These are phyloP conservation scores for Gremmenia infestans DNA, from an alignment of 2,329 filamentous ascomycete genomes.

Conservation along the genomic window DNA sequence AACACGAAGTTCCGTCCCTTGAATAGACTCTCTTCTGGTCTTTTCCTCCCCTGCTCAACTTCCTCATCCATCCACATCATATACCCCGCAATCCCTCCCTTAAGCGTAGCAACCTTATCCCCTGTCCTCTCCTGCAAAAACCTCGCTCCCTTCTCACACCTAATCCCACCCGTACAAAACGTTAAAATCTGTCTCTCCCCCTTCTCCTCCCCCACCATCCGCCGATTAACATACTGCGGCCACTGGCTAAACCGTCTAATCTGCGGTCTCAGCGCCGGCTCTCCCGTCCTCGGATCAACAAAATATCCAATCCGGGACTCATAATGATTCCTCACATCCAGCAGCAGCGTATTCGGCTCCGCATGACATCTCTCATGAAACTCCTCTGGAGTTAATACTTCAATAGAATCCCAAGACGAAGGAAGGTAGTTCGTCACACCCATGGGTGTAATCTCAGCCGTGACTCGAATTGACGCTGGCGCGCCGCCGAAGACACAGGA, in stretches of 20 bases:
- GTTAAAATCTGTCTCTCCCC: slow-evolving; percentile 25
- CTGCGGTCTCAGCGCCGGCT: slow-evolving; percentile 26
- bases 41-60: slow-evolving; percentile 25
- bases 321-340: slow-evolving; percentile 33
- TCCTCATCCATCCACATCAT: slow-evolving; percentile 32
- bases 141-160: slow-evolving; percentile 31
- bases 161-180: slow-evolving; percentile 32
- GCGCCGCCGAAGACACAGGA: slow-evolving; percentile 28
- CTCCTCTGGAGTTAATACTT: slow-evolving; percentile 22
- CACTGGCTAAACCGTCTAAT: slow-evolving; percentile 32
- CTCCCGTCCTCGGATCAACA: slow-evolving; percentile 22
- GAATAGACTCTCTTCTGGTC: slow-evolving; percentile 26
- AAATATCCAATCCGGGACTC: slow-evolving; percentile 33
- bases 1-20: slow-evolving; percentile 32
- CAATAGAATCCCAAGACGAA: slow-evolving; percentile 24
- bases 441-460: slow-evolving; percentile 31
- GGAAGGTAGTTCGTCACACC: slow-evolving; percentile 30
- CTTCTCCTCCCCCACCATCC: slow-evolving; percentile 8
- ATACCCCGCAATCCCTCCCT: slow-evolving; percentile 31
- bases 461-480: slow-evolving; percentile 20
- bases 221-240: slow-evolving; percentile 28
- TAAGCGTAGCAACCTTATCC: slow-evolving; percentile 27
- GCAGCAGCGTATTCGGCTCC: slow-evolving; percentile 17
- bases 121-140: slow-evolving; percentile 28
- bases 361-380: slow-evolving; percentile 27